phyloP scores from a whole-genome alignment of 768 basidiomycete genomes.

The Podaxis sp. region DNA sequence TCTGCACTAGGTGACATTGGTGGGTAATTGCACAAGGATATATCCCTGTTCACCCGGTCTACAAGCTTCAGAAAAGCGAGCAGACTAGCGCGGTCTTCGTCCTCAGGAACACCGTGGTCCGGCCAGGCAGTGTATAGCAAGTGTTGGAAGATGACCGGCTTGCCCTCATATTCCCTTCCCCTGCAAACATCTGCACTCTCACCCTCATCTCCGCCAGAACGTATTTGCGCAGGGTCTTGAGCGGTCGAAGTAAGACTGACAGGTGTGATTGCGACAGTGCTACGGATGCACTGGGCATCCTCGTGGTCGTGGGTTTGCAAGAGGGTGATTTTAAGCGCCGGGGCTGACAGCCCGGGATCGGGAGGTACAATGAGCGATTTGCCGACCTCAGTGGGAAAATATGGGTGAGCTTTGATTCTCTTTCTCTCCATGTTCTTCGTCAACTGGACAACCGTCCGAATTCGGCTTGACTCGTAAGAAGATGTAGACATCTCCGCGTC shows the following conservation, averaged over 20 bases:
- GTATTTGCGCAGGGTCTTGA: background rate
- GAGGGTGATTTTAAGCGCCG: constrained; percentile 60
- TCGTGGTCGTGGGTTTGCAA: constrained; percentile 42
- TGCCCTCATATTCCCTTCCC: constrained; percentile 22
- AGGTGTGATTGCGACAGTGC: constrained; percentile 56
- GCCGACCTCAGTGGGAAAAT: constrained; percentile 68
- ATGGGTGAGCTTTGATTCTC: constrained; percentile 71
- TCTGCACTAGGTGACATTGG: constrained; percentile 17
- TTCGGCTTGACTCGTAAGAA: constrained; percentile 36
- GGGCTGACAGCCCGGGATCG: constrained; percentile 38
- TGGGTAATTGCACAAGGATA: constrained; percentile 28
- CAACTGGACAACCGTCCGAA: constrained; percentile 81
- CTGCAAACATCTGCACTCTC: constrained; percentile 15
- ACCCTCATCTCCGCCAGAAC: constrained; percentile 8
- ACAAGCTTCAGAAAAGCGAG: constrained; percentile 65
- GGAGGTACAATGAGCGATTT: constrained; percentile 47
- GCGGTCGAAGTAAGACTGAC: constrained; percentile 21
- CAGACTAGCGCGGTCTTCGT: constrained; percentile 57
- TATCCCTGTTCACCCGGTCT: constrained; percentile 57
- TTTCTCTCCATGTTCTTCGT: constrained; percentile 72
- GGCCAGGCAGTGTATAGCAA: constrained; percentile 80
- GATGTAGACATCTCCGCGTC: background rate
- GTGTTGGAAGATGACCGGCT: constrained; percentile 61
- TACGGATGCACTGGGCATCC: constrained; percentile 61
- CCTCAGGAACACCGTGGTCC: constrained; percentile 77